A percentile compares a stretch with the other conserved stretches of the same genome.
Evolutionary conservation across 2,329 filamentous ascomycete genomes (phyloP).

Genomic region (Aspergillus ruber): DNA sequence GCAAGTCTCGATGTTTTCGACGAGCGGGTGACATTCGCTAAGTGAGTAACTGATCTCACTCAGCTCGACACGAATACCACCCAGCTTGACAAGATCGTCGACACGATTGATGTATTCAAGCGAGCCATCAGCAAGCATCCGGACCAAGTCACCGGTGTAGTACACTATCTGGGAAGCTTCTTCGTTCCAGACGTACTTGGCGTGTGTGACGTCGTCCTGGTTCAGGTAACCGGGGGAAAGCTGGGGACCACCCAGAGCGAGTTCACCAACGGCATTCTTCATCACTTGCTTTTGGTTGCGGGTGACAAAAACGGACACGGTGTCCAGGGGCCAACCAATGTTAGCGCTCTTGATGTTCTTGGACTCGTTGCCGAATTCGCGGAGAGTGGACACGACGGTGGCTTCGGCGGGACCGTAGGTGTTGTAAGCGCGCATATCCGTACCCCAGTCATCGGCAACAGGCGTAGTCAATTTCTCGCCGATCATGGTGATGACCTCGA

Average conservation of each 20-base stretch:
- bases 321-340: constrained; percentile 26
- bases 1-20: constrained; percentile 28
- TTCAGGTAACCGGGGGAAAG: constrained; percentile 26
- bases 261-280: constrained; percentile 23
- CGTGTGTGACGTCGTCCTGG: constrained; percentile 21
- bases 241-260: constrained; percentile 24
- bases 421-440: constrained; percentile 30
- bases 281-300: constrained; percentile 17
- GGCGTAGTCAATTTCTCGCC: constrained; percentile 27
- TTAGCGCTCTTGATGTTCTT: constrained; percentile 22
- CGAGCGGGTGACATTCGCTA: constrained; percentile 21
- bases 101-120: constrained; percentile 35
- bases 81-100: constrained; percentile 37
- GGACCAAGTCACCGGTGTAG: constrained; percentile 28
- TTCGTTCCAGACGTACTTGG: constrained; percentile 26
- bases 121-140: constrained; percentile 32
- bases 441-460: constrained; percentile 34
- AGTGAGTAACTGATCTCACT: constrained; percentile 29
- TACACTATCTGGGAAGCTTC: constrained; percentile 20
- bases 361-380: constrained; percentile 20
- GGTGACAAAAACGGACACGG: constrained; percentile 25
- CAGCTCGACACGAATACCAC: constrained; percentile 36
- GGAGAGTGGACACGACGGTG: constrained; percentile 26
- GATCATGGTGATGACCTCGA: constrained; percentile 30
- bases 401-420: constrained; percentile 37